Percentiles rank a stretch among this genome's conserved stretches.
These are phyloP conservation scores for Remersonia thermophila DNA, from an alignment of 2,329 filamentous ascomycete species.

Conservation along the genomic window DNA sequence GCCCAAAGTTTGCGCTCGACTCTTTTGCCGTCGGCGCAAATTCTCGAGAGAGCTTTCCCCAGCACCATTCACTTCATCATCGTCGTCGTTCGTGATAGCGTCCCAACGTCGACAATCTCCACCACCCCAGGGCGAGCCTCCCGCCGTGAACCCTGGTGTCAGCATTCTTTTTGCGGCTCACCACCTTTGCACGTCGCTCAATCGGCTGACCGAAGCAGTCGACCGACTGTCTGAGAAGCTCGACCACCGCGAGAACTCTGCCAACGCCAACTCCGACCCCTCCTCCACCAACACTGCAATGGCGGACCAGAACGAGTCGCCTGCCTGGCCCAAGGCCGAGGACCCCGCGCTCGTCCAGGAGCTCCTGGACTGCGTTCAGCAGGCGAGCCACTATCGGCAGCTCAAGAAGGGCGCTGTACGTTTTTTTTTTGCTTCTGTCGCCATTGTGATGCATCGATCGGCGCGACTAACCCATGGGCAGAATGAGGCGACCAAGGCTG, in stretches of 20 bases:
- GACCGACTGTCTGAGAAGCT: too few relatives aligned
- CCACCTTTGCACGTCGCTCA: not conserved
- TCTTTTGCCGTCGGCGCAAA: too few relatives aligned
- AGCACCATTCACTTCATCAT: too few relatives aligned
- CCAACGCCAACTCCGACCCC: too few relatives aligned
- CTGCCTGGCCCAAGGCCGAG: slow-evolving; percentile 57
- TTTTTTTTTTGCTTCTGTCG: too few relatives aligned
- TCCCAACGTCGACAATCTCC: not conserved
- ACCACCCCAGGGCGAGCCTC: slow-evolving; percentile 19
- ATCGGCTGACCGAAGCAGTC: not conserved
- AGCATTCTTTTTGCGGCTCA: not conserved
- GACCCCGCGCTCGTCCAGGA: slow-evolving; percentile 63
- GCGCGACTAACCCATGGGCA: slow-evolving; percentile 2
- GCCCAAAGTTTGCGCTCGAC: slow-evolving; percentile 9
- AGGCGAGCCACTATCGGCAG: slow-evolving; percentile 34
- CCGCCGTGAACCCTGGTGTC: slow-evolving; percentile 20
- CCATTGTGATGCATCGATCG: not conserved
- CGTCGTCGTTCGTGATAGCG: slow-evolving; percentile 2
- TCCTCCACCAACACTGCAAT: slow-evolving; percentile 11
- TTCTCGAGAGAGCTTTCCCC: not conserved
- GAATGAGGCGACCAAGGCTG: slow-evolving; percentile 21
- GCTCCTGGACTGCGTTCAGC: slow-evolving; percentile 60
- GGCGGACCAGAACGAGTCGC: slow-evolving; percentile 23
- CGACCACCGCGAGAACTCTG: too few relatives aligned
- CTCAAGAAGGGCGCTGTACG: slow-evolving; percentile 73